Percentiles rank a stretch among this genome's conserved stretches.
Evolutionary conservation across 2,329 filamentous ascomycete species (phyloP).

Genomic region (Scedosporium apiospermum): DNA sequence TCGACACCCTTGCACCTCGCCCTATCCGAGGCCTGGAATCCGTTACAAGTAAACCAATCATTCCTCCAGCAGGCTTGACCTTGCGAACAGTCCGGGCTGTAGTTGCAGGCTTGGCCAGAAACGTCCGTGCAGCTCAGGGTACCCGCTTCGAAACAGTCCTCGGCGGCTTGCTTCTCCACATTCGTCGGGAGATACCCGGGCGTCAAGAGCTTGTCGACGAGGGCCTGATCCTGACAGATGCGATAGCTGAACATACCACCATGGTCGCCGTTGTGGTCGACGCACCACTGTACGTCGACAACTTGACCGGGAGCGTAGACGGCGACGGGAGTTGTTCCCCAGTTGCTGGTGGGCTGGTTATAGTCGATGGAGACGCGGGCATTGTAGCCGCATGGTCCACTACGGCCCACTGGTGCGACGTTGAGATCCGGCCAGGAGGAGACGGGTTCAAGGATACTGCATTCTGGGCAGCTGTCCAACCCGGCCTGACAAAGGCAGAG

Average conservation of each 20-base stretch:
- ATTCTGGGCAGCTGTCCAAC: conserved; percentile 42
- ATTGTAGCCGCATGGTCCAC: conserved; percentile 44
- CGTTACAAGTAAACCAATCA: conserved; percentile 46
- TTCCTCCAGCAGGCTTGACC: conserved; percentile 37
- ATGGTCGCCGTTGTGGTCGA: conserved; percentile 47
- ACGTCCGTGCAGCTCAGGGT: conserved; percentile 39
- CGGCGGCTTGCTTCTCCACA: conserved; percentile 42
- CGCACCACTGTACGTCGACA: conserved; percentile 43
- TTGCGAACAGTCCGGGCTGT: conserved; percentile 34
- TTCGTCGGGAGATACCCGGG: conserved; percentile 37
- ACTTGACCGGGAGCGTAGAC: conserved; percentile 35
- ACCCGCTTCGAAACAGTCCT: conserved; percentile 40
- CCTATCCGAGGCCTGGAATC: conserved; percentile 25
- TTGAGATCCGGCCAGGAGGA: conserved; percentile 37
- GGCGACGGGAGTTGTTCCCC: conserved; percentile 31
- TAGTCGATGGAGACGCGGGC: conserved; percentile 43
- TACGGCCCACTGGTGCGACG: conserved; percentile 33
- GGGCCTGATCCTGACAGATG: conserved; percentile 39
- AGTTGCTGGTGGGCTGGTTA: conserved; percentile 33
- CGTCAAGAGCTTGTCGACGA: conserved; percentile 40
- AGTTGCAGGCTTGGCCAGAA: conserved; percentile 36
- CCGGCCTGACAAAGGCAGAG: conserved; percentile 23
- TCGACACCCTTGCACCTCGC: conserved; percentile 37
- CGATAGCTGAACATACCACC: conserved; percentile 48
- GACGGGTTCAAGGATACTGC: conserved; percentile 44